Percentiles rank a stretch among this genome's conserved stretches.
Evolutionary conservation across 169 alveolate species (phyloP).

Genomic region (Toxoplasma gondii): DNA sequence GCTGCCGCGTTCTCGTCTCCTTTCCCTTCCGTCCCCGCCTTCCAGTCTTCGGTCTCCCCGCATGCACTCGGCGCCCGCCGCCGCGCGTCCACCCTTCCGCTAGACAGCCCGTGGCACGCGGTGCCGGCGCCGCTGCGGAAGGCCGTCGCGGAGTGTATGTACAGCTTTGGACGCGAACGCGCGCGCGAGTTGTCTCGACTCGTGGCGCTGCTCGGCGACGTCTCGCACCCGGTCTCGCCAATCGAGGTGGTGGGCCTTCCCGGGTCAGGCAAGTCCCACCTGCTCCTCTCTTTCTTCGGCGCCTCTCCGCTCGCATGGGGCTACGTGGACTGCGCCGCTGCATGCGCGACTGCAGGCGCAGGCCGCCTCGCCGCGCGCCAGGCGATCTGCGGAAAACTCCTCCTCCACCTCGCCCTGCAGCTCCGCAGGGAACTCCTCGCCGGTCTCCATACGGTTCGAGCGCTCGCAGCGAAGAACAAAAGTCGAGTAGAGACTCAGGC

Average conservation of each 20-base stretch:
- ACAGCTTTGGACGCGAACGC: slow-evolving; percentile 37
- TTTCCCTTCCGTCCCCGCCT: not conserved
- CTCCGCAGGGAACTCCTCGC: slow-evolving; percentile 2
- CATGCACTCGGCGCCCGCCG: not conserved
- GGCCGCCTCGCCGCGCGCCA: slow-evolving; percentile 38
- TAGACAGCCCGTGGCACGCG: slow-evolving; percentile 2
- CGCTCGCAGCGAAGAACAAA: not conserved
- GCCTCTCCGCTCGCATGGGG: slow-evolving; percentile 22
- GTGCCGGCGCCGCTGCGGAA: slow-evolving; percentile 44
- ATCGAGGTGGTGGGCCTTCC: slow-evolving; percentile 48
- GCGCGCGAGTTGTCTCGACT: slow-evolving; percentile 37
- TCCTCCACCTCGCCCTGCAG: not conserved
- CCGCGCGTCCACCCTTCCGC: not conserved
- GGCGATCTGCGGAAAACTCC: not conserved
- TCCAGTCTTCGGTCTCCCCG: not conserved
- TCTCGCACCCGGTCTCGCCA: slow-evolving; percentile 37
- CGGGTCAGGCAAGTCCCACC: slow-evolving; percentile 51
- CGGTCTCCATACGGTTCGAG: not conserved
- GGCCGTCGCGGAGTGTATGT: not conserved
- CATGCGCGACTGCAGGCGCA: slow-evolving; percentile 43
- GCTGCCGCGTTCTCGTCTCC: not conserved
- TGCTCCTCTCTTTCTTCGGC: slow-evolving; percentile 21
- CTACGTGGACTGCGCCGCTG: slow-evolving; percentile 59
- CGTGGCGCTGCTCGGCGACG: slow-evolving; percentile 45
- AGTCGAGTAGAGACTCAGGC: not conserved